Base-by-base conservation (phyloP, 1,139 yeast species). In the Taiozyma onychis region DNA sequence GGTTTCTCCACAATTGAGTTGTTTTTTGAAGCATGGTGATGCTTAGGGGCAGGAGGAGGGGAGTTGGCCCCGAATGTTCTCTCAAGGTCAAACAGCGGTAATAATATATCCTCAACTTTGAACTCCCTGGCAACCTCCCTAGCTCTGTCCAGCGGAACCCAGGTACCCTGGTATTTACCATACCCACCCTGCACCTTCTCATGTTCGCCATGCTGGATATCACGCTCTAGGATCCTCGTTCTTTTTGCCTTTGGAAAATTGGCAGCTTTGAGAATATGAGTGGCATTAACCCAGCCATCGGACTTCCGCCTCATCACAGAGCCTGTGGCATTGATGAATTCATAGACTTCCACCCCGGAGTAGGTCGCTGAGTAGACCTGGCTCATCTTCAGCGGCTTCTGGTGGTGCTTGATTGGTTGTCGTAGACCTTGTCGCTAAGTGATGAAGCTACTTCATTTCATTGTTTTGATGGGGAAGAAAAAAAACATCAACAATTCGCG, bases 221-320 rank as follows among this genome's bases (percentile, higher is more conserved):
- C 97, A 62, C 87, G 84, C 64, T 93, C 98, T 60, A 91, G 76
- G 55, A 90, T 90, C 64, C 95, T 83, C 13, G 97, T 91, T 62
- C 98, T 74, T 66, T 87, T 89, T 2, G 97, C 96, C 67, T 91
- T 91, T 55, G 97, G 96, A 65, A 91, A 90, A 63, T 89, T 87
- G 48, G 98, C 97, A 46, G 95, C 91, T 66, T 93, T 91, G 53
- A 93, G 75, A 45, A 93, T 90, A 69, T 93, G 98, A 26, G 99
- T 93, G n/a, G 98, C 98, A 70, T 93, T 93, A 49, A 91, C 95
- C 96, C 97, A 90, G 52, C 89, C 90, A 66, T 93, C 98, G 43
- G 77, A 75, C 58, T 88, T 84, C 54, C 98, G 75, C 66, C 97
- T 81, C 99, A 93, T 93, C 26, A 93, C 89, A 10, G 97, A 91